Evolutionary conservation across 1,139 yeast genomes (phyloP).

Genomic region (Maudiozyma humilis): DNA sequence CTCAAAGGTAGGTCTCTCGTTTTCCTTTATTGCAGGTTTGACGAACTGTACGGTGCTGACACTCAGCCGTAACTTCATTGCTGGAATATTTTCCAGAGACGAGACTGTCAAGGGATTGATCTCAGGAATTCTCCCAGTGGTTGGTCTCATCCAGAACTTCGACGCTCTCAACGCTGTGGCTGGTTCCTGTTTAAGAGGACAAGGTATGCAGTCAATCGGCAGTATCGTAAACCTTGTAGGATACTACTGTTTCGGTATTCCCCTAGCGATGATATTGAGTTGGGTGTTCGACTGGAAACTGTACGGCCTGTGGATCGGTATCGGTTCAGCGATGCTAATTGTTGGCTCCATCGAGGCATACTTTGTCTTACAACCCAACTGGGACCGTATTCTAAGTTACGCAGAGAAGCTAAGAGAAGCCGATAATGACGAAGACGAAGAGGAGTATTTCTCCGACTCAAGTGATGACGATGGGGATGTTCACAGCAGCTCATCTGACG

Average conservation of each 20-base stretch:
- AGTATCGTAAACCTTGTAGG: constrained; percentile 69
- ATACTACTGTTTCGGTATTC: constrained; percentile 64
- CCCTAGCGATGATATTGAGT: constrained; percentile 59
- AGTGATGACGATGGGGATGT: constrained; percentile 15
- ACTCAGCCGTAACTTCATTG: constrained; percentile 48
- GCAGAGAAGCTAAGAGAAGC: constrained; percentile 38
- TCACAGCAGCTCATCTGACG: constrained; percentile 7
- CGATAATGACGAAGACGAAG: constrained; percentile 29
- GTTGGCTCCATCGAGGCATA: constrained; percentile 58
- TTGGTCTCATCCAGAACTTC: constrained; percentile 63
- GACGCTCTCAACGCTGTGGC: constrained; percentile 80
- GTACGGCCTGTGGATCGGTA: constrained; percentile 82
- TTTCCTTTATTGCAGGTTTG: constrained; percentile 52
- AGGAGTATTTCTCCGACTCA: constrained; percentile 21
- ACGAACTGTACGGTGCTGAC: constrained; percentile 48
- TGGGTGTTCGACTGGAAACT: constrained; percentile 47
- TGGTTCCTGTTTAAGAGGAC: constrained; percentile 78
- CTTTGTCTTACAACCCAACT: constrained; percentile 44
- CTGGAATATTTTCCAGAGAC: constrained; percentile 63
- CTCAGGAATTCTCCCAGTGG: constrained; percentile 57
- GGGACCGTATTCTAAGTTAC: constrained; percentile 42
- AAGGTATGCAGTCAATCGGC: constrained; percentile 78
- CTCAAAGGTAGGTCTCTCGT: constrained; percentile 51
- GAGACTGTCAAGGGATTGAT: constrained; percentile 48
- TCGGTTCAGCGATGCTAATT: constrained; percentile 63